Conservation (phyloP, 1,139 yeast species). For the Diutina mesorugosa region DNA sequence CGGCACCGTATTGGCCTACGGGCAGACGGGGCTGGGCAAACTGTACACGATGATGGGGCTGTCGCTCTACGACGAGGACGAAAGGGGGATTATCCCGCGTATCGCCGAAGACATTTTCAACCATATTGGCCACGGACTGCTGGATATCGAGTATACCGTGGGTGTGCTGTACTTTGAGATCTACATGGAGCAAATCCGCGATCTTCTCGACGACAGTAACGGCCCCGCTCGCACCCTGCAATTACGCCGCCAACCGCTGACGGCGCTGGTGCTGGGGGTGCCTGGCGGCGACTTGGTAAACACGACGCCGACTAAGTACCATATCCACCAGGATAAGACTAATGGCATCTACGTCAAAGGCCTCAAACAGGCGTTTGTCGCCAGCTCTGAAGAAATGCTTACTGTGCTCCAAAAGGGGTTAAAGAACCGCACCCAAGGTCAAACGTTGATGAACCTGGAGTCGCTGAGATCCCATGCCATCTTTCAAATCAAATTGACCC, state of each 20-base stretch:
- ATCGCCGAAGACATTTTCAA: constrained; percentile 56
- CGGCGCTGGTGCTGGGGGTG: background rate
- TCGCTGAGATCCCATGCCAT: constrained; percentile 80
- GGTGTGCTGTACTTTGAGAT: constrained; percentile 73
- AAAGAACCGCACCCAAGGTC: constrained; percentile 38
- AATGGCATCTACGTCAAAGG: constrained; percentile 66
- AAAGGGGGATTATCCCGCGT: constrained; percentile 59
- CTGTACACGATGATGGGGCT: constrained; percentile 55
- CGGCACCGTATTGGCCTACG: constrained; percentile 78
- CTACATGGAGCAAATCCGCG: constrained; percentile 66
- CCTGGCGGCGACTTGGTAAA: background rate
- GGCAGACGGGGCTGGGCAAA: constrained; percentile 85
- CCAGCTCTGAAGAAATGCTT: constrained; percentile 45
- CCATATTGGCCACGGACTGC: constrained; percentile 32
- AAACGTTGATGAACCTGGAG: constrained; percentile 65
- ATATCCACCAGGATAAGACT: constrained; percentile 53
- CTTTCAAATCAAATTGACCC: constrained; percentile 52
- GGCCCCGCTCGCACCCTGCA: background rate
- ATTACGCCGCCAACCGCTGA: background rate
- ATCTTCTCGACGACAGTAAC: constrained; percentile 24
- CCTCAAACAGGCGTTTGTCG: constrained; percentile 47
- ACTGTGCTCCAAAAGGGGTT: constrained; percentile 45
- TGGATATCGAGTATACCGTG: constrained; percentile 39
- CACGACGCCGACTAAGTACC: constrained; percentile 14
- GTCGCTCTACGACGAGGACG: constrained; percentile 20